Evolutionary conservation across 352 stramenopile species (phyloP).

Genomic region (Globisporangium recalcitrans): DNA sequence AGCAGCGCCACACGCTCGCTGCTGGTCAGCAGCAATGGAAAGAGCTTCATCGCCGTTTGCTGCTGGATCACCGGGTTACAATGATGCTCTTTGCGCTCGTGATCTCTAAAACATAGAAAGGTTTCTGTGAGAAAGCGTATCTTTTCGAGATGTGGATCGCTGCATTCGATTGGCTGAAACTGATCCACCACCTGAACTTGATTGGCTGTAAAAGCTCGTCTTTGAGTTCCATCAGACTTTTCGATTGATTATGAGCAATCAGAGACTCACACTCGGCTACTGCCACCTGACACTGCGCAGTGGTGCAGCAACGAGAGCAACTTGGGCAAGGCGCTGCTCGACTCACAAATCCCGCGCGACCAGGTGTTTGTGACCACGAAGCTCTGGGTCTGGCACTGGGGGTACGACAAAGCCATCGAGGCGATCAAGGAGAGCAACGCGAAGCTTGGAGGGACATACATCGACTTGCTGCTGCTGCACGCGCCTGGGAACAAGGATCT

Average conservation of each 20-base stretch:
- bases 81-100: not conserved
- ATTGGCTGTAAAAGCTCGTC: not conserved
- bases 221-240: too few relatives aligned
- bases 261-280: slow-evolving; percentile 81
- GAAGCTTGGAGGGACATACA: slow-evolving; percentile 67
- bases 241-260: too few relatives aligned
- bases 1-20: slow-evolving; percentile 4
- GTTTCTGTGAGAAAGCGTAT: not conserved
- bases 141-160: not conserved
- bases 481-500: slow-evolving; percentile 41
- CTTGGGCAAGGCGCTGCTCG: slow-evolving; percentile 62
- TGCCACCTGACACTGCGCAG: slow-evolving; percentile 88
- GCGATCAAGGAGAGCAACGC: slow-evolving; percentile 42
- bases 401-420: slow-evolving; percentile 59
- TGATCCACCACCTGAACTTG: not conserved
- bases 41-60: not conserved
- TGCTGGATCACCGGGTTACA: not conserved
- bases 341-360: slow-evolving; percentile 63
- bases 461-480: slow-evolving; percentile 75
- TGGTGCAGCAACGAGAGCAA: slow-evolving; percentile 86
- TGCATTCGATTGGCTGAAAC: slow-evolving; percentile 1
- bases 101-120: not conserved
- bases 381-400: slow-evolving; percentile 48
- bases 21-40: slow-evolving; percentile 1
- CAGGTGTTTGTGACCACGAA: slow-evolving; percentile 88